A percentile compares a stretch with the other conserved stretches of the same genome.
phyloP scores from a whole-genome alignment of 2,329 filamentous ascomycete genomes.

The Albifimbria verrucaria region DNA sequence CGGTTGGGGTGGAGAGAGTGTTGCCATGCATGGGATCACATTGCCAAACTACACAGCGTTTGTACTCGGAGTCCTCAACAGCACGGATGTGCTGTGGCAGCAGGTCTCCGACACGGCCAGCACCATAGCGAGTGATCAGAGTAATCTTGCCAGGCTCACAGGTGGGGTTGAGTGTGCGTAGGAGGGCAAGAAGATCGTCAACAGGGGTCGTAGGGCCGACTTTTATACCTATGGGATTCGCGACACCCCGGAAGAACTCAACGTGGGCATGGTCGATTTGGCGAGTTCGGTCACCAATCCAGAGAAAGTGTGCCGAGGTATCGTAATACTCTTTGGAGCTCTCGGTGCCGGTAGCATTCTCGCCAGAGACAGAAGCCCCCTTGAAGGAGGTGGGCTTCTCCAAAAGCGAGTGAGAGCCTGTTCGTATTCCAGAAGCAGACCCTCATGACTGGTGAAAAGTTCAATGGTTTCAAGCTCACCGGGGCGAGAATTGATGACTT shows the following conservation, averaged over 20 bases:
- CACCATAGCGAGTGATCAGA: slow-evolving; percentile 92
- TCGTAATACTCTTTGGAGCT: slow-evolving; percentile 73
- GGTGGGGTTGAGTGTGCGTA: slow-evolving; percentile 80
- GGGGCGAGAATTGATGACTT: slow-evolving; percentile 83
- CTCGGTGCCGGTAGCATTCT: slow-evolving; percentile 28
- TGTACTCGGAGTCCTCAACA: slow-evolving; percentile 74
- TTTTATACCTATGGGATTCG: slow-evolving; percentile 95
- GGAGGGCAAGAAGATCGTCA: slow-evolving; percentile 71
- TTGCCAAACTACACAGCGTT: slow-evolving; percentile 79
- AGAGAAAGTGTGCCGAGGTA: slow-evolving; percentile 94
- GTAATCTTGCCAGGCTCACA: slow-evolving; percentile 90
- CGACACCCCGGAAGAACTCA: slow-evolving; percentile 94
- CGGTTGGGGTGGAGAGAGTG: slow-evolving; percentile 64
- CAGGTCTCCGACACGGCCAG: slow-evolving; percentile 68
- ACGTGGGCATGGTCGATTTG: slow-evolving; percentile 92
- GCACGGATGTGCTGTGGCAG: slow-evolving; percentile 84
- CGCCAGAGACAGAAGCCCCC: slow-evolving; percentile 37
- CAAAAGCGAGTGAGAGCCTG: slow-evolving; percentile 76
- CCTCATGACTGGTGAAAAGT: slow-evolving; percentile 93
- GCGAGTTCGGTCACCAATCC: slow-evolving; percentile 95
- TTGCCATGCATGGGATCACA: slow-evolving; percentile 99
- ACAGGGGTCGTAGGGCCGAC: slow-evolving; percentile 82
- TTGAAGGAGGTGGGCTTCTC: slow-evolving; percentile 54
- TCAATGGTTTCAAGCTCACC: slow-evolving; percentile 88
- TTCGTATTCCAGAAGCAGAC: slow-evolving; percentile 91